phyloP scores from a whole-genome alignment of 768 basidiomycete species.

The Tricholoma hemisulphureum region DNA sequence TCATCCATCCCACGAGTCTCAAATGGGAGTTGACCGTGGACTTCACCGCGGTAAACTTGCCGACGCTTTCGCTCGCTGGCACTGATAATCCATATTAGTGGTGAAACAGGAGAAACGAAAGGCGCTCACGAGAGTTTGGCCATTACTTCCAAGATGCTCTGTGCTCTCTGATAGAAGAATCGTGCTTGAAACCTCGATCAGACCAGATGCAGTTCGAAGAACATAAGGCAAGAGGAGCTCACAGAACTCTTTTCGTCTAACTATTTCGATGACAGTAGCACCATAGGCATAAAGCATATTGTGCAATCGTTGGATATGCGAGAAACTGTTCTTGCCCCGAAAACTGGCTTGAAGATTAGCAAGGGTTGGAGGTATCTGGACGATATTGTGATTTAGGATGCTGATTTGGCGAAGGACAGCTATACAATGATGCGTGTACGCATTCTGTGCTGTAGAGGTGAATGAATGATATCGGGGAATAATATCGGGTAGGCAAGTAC shows the following conservation, averaged over 20 bases:
- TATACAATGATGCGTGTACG: conserved; percentile 67
- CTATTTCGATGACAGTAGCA: conserved; percentile 86
- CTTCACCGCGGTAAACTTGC: conserved; percentile 80
- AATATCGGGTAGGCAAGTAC: conserved; percentile 28
- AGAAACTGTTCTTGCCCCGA: conserved; percentile 75
- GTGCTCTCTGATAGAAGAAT: conserved; percentile 80
- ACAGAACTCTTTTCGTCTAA: conserved; percentile 89
- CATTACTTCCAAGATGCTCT: conserved; percentile 82
- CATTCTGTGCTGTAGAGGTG: conserved; percentile 50
- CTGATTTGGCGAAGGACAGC: conserved; percentile 73
- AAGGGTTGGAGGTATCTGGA: conserved; percentile 67
- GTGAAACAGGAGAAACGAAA: conserved; percentile 4
- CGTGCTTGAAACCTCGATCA: conserved; percentile 43
- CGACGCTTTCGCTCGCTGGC: conserved; percentile 79
- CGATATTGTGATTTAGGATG: conserved; percentile 75
- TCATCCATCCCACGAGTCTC: conserved; percentile 80
- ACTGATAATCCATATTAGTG: conserved; percentile 39
- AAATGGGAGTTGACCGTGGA: conserved; percentile 86
- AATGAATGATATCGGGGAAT: conserved; percentile 16
- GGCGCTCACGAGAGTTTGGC: conserved; percentile 78
- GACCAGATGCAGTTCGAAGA: not conserved
- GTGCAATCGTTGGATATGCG: conserved; percentile 88
- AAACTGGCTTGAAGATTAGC: conserved; percentile 68
- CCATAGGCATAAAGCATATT: conserved; percentile 91
- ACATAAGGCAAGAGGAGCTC: conserved; percentile 23